Percentiles rank a stretch among this genome's conserved stretches.
Evolutionary conservation across 192 early-diverging fungal species (phyloP).

Genomic region (Glomus cerebriforme): DNA sequence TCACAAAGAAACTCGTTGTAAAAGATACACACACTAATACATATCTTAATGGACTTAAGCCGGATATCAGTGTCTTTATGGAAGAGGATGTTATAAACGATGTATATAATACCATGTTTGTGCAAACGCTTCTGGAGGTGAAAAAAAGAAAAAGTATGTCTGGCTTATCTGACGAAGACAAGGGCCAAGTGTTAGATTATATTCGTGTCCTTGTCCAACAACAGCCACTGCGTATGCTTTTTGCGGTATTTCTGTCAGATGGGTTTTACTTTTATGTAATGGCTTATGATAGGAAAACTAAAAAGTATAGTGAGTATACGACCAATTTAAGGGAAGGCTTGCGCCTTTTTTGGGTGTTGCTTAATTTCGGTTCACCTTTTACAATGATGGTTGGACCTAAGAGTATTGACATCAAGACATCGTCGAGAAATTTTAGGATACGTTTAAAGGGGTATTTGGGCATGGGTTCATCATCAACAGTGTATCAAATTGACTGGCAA

Average conservation of each 20-base stretch:
- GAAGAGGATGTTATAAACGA: not conserved
- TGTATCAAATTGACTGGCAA: constrained; percentile 13
- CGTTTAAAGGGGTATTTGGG: constrained; percentile 14
- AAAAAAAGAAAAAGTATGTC: constrained; percentile 3
- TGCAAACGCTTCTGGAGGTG: not conserved
- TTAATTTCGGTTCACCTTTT: not conserved
- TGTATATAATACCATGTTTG: not conserved
- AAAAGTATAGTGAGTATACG: not conserved
- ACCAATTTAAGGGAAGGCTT: not conserved
- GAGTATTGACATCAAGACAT: not conserved
- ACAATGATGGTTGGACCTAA: not conserved
- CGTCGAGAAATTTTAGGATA: not conserved
- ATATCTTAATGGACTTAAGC: constrained; percentile 12
- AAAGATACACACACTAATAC: not conserved
- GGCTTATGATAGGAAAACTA: constrained; percentile 15
- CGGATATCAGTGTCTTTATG: constrained; percentile 5
- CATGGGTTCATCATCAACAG: not conserved
- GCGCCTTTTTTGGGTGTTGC: constrained; percentile 10
- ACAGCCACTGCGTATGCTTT: not conserved
- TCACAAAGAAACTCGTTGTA: not conserved
- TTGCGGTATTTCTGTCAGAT: constrained; percentile 19
- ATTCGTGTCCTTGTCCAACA: not conserved
- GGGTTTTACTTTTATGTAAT: constrained; percentile 22
- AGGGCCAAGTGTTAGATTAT: not conserved
- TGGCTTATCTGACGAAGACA: not conserved